Evolutionary conservation across 306 rosid genomes (phyloP).

Genomic region (Pueraria montana): DNA sequence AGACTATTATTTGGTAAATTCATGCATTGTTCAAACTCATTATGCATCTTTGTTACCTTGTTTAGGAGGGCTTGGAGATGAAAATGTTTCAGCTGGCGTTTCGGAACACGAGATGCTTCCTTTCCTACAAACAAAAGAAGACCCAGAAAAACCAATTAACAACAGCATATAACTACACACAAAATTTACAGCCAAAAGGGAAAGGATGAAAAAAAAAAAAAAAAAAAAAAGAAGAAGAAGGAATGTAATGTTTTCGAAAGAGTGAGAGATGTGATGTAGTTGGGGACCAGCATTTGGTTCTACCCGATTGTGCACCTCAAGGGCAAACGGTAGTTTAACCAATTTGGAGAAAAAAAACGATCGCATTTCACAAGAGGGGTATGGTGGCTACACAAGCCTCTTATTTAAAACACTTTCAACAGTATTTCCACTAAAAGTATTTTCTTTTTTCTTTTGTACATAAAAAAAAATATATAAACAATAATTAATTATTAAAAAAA

Average conservation of each 20-base stretch:
- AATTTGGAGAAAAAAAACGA: slow-evolving; percentile 53
- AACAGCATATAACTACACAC: slow-evolving; percentile 27
- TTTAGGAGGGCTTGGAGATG: slow-evolving; percentile 57
- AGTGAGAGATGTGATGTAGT: slow-evolving; percentile 40
- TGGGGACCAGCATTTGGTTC: slow-evolving; percentile 70
- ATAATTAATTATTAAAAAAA: slow-evolving; percentile 33
- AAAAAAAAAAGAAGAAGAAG: slow-evolving; percentile 42
- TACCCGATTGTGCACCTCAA: slow-evolving; percentile 61
- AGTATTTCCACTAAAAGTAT: slow-evolving; percentile 70
- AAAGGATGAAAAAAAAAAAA: slow-evolving; percentile 33
- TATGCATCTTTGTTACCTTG: slow-evolving; percentile 54
- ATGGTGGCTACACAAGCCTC: slow-evolving; percentile 58
- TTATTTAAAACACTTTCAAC: slow-evolving; percentile 60
- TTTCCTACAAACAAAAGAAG: slow-evolving; percentile 59
- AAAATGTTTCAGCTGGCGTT: slow-evolving; percentile 1
- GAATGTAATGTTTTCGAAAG: slow-evolving; percentile 40
- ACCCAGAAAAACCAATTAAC: slow-evolving; percentile 46
- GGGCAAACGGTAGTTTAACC: slow-evolving; percentile 62
- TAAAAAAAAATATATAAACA: background rate
- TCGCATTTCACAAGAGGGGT: slow-evolving; percentile 11
- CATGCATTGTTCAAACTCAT: slow-evolving; percentile 3
- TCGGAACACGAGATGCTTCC: slow-evolving; percentile 57
- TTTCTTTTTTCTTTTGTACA: background rate
- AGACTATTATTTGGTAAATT: background rate
- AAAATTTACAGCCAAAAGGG: slow-evolving; percentile 48